Base-by-base conservation (phyloP, 192 early-diverging fungal species). In the Entrophospora sp. region DNA sequence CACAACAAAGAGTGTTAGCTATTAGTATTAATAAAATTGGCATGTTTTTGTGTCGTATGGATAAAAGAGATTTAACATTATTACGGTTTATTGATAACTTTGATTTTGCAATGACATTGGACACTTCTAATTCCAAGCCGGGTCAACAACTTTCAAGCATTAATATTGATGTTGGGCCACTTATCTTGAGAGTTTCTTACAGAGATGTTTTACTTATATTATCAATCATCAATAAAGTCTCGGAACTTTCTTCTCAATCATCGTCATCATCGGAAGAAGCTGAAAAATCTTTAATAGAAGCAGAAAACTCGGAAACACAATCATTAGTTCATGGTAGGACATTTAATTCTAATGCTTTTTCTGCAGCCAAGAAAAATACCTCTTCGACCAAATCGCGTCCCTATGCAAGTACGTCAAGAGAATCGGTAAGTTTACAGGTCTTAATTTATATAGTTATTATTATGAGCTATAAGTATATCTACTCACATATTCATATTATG, bases 41-140 rank as follows among this genome's bases (percentile, higher is more conserved):
- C 38, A 91, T 97, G 82, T 89, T 88, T 35, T 78, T 99, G 13
- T 98, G 94, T 80, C 82, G 82, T 9, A 91, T 97, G 84, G 88
- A 93, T 67, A 85, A 83, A 51, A 78, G 90, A 10, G 78, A 85
- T 7, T 87, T 90, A 36, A 91, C 94, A 0, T 78, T 79, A 5
- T 69, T 96, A 20, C 83, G 87, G 6, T 91, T 97, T 44, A 90
- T 99, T 69, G 89, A 97, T 64, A 90, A 90, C 43, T 95, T 96
- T 72, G 86, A 95, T 51, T 71, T 96, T 14, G 84, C 87, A 4
- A 58, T 92, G 22, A 82, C 85, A 0, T 84, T 93, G 84, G 93
- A 95, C 66, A 84, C 79, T 34, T 83, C 85, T 10, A 77, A 78
- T 8, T 74, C 84, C 4, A 77, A 75, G 0, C 83, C 83, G 5